Conservation (phyloP, 163 green algal genomes). For the Scenedesmus sp. region DNA sequence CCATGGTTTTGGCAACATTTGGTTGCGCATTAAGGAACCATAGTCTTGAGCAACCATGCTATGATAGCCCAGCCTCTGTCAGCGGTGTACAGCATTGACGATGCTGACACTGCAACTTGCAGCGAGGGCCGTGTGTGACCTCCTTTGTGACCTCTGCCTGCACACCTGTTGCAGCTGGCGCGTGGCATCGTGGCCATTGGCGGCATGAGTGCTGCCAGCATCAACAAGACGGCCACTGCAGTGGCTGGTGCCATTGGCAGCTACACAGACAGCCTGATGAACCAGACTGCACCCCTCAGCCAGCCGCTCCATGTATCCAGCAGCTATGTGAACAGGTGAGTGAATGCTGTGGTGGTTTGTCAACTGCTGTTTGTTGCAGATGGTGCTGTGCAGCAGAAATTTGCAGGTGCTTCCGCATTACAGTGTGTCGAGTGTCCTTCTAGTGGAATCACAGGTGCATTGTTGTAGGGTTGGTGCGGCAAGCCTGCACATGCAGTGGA, state of each 20-base stretch:
- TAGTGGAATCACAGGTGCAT: too few species aligned
- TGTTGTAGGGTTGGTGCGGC: too few species aligned
- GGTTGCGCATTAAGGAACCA: too few species aligned
- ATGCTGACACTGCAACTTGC: not conserved
- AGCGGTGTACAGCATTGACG: too few species aligned
- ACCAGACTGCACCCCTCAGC: conserved; percentile 32
- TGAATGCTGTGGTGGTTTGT: too few species aligned
- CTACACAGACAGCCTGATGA: conserved; percentile 24
- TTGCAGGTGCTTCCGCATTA: too few species aligned
- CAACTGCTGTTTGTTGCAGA: not conserved
- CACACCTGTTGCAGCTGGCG: not conserved
- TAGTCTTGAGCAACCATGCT: too few species aligned
- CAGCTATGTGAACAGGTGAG: conserved; percentile 28
- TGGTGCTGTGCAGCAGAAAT: not conserved
- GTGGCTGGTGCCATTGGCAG: conserved; percentile 27
- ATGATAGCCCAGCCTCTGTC: too few species aligned
- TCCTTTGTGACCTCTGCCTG: not conserved
- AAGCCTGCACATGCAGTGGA: too few species aligned
- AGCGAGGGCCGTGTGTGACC: too few species aligned
- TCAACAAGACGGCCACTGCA: conserved; percentile 20
- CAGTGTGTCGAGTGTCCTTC: too few species aligned
- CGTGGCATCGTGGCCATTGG: conserved; percentile 48
- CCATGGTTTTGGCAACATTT: too few species aligned
- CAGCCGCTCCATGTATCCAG: conserved; percentile 28
- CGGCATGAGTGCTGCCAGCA: conserved; percentile 22